Conservation (phyloP, 768 basidiomycete species). For the Pholiota molesta region DNA sequence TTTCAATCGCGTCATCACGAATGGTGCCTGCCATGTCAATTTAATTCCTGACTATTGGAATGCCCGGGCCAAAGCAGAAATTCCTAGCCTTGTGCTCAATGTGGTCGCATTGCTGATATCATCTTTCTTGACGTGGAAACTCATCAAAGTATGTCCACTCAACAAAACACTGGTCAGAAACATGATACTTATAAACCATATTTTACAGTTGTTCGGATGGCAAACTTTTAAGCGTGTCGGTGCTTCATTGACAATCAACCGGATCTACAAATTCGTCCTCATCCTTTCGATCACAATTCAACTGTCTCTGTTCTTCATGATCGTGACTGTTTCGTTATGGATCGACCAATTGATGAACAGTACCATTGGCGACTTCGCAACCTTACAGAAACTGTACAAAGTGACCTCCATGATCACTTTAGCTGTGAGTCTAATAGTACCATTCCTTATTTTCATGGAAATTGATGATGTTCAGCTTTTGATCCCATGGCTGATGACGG, state of each 20-base stretch:
- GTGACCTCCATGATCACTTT: slow-evolving; percentile 57
- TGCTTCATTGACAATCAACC: slow-evolving; percentile 72
- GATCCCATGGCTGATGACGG: slow-evolving; percentile 69
- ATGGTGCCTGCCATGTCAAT: slow-evolving; percentile 63
- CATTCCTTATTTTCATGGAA: neutral
- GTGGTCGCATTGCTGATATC: slow-evolving; percentile 61
- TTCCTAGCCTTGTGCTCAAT: slow-evolving; percentile 66
- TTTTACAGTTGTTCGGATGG: slow-evolving; percentile 71
- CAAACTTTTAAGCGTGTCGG: slow-evolving; percentile 88
- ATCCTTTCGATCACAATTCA: slow-evolving; percentile 73
- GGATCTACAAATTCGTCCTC: slow-evolving; percentile 73
- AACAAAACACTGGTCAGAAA: neutral
- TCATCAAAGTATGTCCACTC: slow-evolving; percentile 59
- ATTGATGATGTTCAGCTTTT: slow-evolving; percentile 45
- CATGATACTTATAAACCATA: neutral
- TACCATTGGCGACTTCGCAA: slow-evolving; percentile 56
- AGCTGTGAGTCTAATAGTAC: slow-evolving; percentile 47
- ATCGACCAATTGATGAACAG: slow-evolving; percentile 76
- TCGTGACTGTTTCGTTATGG: slow-evolving; percentile 71
- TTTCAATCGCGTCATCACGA: slow-evolving; percentile 58
- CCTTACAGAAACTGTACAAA: slow-evolving; percentile 52
- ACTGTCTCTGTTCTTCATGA: slow-evolving; percentile 78
- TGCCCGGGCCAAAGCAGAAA: slow-evolving; percentile 60
- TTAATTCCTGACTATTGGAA: slow-evolving; percentile 71
- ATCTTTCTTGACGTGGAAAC: slow-evolving; percentile 67